phyloP scores from a whole-genome alignment of 225 moss, liverwort and hornwort genomes.

The Sphagnum contortum region DNA sequence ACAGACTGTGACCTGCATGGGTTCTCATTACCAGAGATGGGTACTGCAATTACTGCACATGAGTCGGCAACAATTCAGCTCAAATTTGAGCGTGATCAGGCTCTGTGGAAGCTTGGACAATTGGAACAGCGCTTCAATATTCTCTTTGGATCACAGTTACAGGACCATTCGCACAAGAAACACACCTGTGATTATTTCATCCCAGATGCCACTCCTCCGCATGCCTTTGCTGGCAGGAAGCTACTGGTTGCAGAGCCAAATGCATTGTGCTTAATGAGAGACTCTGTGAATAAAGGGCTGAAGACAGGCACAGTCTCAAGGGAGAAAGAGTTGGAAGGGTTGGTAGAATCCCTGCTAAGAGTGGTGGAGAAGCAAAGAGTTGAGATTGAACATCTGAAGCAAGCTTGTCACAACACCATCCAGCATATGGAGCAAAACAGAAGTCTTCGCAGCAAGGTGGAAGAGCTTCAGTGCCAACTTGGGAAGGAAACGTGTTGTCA shows the following conservation, averaged over 20 bases:
- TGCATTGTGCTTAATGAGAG: slow-evolving; percentile 26
- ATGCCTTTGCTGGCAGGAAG: slow-evolving; percentile 23
- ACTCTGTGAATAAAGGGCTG: slow-evolving; percentile 26
- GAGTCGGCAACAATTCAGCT: slow-evolving; percentile 16
- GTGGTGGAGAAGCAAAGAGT: slow-evolving; percentile 40
- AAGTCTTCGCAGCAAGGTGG: slow-evolving; percentile 37
- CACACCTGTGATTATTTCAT: slow-evolving; percentile 28
- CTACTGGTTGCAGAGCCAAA: slow-evolving; percentile 24
- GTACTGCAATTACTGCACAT: not conserved
- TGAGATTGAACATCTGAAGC: slow-evolving; percentile 31
- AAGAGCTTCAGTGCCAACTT: slow-evolving; percentile 23
- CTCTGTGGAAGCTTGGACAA: slow-evolving; percentile 61
- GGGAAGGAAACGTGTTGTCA: slow-evolving; percentile 20
- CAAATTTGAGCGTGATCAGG: slow-evolving; percentile 63
- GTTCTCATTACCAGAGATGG: slow-evolving; percentile 3
- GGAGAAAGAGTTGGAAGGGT: slow-evolving; percentile 48
- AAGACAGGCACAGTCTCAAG: slow-evolving; percentile 13
- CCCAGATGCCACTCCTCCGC: slow-evolving; percentile 14
- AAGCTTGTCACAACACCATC: slow-evolving; percentile 41
- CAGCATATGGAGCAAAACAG: slow-evolving; percentile 42
- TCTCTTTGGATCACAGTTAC: slow-evolving; percentile 28
- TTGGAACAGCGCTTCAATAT: slow-evolving; percentile 47
- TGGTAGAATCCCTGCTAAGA: slow-evolving; percentile 53
- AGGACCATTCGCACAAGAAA: slow-evolving; percentile 15
- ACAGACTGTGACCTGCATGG: slow-evolving; percentile 16